Evolutionary conservation across 768 basidiomycete genomes (phyloP), one percentile per base, ranked within the genome.

Genomic region (Russula olivacea): DNA sequence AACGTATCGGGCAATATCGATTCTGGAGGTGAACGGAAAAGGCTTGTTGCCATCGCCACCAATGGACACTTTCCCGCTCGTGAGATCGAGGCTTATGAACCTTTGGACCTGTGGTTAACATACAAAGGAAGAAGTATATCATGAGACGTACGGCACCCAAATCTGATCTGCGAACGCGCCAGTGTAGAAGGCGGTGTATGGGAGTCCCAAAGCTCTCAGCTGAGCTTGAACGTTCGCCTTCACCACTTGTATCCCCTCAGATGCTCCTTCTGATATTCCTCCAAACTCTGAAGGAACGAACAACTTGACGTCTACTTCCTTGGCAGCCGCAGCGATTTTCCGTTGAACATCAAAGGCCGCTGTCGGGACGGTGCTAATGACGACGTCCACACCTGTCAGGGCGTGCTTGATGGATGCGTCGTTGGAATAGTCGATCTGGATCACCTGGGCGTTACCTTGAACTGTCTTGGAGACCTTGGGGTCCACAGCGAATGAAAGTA

Each of bases 401-500:
- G 65, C 58, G 1, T 3, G 14, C 41, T n/a, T 55, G 48, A 66
- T 54, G 1, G 65, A 51, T 21, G 49, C 63, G 8, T 56, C 48
- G 49, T 56, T 51, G 15, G 57, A 55, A 36, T 66, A 66, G 23
- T 66, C 65, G 55, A 64, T 54, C 1, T 25, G 34, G 8, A 59
- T 58, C 40, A 64, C 58, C 30, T 30, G 54, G 40, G 57, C 65
- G 25, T 59, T 54, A 2, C 40, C 53, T 3, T 58, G 32, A 9
- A 64, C 10, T 21, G 66, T 57, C 19, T 69, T 70, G 15, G 71
- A 73, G 50, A 71, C 73, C 60, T 67, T 55, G 3, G 10, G 19
- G n/a, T 3, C n/a, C n/a, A 21, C 43, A 11, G 7, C 19, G 5
- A 34, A 30, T 41, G 1, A 3, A 3, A 40, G 15, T 6, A n/a